phyloP scores from a whole-genome alignment of 192 early-diverging fungal species.

The Pilobolus umbonatus region DNA sequence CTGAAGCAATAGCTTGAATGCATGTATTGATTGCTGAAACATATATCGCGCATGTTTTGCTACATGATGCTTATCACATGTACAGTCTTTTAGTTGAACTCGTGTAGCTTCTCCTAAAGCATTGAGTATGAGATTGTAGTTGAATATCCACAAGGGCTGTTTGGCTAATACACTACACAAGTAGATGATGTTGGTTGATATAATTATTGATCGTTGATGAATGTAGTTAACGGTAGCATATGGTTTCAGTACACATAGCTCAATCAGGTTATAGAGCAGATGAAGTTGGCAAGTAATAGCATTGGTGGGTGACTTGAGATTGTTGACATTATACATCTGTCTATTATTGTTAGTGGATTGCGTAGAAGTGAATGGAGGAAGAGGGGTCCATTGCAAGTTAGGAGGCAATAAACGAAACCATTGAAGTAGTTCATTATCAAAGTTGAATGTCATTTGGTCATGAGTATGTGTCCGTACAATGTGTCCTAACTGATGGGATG shows the following conservation, averaged over 20 bases:
- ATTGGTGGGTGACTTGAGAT: slow-evolving; percentile 8
- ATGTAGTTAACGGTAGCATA: slow-evolving; percentile 8
- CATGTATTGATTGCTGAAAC: slow-evolving; percentile 21
- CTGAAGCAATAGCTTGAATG: not conserved
- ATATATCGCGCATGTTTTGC: slow-evolving; percentile 17
- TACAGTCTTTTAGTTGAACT: slow-evolving; percentile 10
- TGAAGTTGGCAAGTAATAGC: slow-evolving; percentile 21
- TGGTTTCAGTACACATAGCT: slow-evolving; percentile 16
- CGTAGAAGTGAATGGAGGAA: not conserved
- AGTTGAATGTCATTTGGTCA: slow-evolving; percentile 20
- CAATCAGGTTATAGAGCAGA: slow-evolving; percentile 26
- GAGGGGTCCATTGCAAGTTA: slow-evolving; percentile 24
- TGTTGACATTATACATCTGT: not conserved
- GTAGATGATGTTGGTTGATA: slow-evolving; percentile 25
- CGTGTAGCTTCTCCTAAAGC: not conserved
- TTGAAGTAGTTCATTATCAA: slow-evolving; percentile 20
- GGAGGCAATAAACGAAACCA: slow-evolving; percentile 21
- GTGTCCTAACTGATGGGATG: not conserved
- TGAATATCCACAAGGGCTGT: slow-evolving; percentile 4
- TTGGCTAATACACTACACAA: not conserved
- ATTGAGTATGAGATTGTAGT: not conserved
- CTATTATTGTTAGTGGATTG: no score
- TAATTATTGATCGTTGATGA: slow-evolving; percentile 16
- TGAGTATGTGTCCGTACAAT: slow-evolving; percentile 15
- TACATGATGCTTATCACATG: not conserved